Base-by-base conservation (phyloP, 192 early-diverging fungal species). In the Funneliformis geosporum region DNA sequence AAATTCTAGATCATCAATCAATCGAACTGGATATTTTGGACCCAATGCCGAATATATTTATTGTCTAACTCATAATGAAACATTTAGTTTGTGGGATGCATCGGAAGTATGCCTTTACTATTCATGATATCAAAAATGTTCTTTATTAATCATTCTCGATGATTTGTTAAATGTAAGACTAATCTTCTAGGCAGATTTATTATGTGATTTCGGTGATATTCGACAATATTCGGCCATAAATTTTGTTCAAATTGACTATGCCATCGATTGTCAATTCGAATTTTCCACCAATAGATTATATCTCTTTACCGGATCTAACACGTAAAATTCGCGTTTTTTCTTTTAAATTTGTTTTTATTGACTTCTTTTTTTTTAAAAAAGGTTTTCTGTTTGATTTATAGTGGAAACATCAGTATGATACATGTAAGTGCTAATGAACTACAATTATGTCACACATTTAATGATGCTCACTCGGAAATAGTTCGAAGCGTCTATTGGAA, bases 1-100 rank as follows among this genome's bases (percentile, higher is more conserved):
- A 21, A 97, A 97, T 71, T 93, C 92, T 5, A 88, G 87, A 18
- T 90, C 95, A 18, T 94, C 94, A 7, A 88, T 99, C n/a, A 89
- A 89, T 81, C 91, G 88, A 75, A 83, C 92, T 74, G 97, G 97
- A 5, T 99, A 93, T 84, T 98, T 98, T 85, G 98, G 98, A 16
- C 95, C 96, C 2, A 81, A 82, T 10, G 87, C 88, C n/a, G 95
- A 98, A 85, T 98, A 95, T 83, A 74, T 98, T 8, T 99, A 95
- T 79, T 90, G 89, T 59, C 83, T 94, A 14, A 97, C 92, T 40
- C 96, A 98, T 80, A 92, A 95, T 79, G 96, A 99, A 82, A 98
- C 97, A 0, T 89, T 98, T 33, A 91, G 93, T 55, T 79, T 98
- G 28, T 95, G 93, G 87, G 92, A 83, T 23, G 82, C 84, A 40